These are phyloP conservation scores for Phytopythium ostracodes DNA, from an alignment of 352 stramenopile genomes.

Conservation along the genomic window DNA sequence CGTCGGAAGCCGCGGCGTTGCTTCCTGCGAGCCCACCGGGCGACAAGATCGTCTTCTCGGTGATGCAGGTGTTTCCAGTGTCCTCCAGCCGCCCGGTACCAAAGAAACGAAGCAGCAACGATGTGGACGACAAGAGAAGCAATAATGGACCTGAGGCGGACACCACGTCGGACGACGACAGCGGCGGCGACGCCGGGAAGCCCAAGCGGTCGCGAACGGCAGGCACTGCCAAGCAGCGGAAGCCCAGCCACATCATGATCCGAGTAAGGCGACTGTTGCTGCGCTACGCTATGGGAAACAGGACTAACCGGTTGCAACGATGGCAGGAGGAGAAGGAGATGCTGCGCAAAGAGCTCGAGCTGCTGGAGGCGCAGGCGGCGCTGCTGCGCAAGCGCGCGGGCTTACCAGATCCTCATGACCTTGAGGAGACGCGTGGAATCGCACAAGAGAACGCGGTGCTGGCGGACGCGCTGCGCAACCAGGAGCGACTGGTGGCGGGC, in stretches of 20 bases:
- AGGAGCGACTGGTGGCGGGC: conserved; percentile 18
- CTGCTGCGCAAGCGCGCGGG: conserved; percentile 25
- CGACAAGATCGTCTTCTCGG: neutral
- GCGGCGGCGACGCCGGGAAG: neutral
- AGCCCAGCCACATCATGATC: conserved; percentile 20
- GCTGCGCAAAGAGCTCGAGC: conserved; percentile 23
- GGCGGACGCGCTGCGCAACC: conserved; percentile 15
- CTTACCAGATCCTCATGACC: conserved; percentile 21
- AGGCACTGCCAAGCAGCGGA: conserved; percentile 11
- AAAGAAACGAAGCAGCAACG: neutral
- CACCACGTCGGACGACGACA: conserved; percentile 10
- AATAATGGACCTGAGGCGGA: neutral
- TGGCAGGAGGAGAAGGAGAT: conserved; percentile 28
- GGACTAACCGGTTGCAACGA: neutral
- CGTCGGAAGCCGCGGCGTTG: too few species aligned
- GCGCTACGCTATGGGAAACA: neutral
- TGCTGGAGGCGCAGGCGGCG: conserved; percentile 22
- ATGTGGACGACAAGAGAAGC: neutral
- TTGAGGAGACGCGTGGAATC: conserved; percentile 16
- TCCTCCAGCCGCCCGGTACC: neutral
- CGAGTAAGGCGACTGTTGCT: conserved; percentile 6
- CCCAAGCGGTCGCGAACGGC: conserved; percentile 13
- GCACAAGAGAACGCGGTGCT: conserved; percentile 18
- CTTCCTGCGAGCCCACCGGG: neutral
- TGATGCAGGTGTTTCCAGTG: neutral